Conservation (phyloP, 2,329 filamentous ascomycete genomes). For the Pseudopyricularia cyperi region DNA sequence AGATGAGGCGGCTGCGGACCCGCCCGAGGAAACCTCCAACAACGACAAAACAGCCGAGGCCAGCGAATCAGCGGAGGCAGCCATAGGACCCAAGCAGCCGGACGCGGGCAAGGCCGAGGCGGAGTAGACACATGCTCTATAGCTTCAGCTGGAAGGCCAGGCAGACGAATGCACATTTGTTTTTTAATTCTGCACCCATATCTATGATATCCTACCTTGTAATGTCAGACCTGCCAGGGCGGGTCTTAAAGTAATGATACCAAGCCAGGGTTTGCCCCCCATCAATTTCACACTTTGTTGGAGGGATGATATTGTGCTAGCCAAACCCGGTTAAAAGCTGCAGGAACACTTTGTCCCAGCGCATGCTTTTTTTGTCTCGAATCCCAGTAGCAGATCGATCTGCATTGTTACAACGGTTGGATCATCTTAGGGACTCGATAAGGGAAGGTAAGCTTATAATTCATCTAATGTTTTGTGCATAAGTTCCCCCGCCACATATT, state of each 20-base stretch:
- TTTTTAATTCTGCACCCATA: background rate
- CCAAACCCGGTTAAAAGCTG: no score
- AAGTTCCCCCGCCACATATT: no score
- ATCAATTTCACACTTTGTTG: no score
- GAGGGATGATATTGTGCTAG: no score
- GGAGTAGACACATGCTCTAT: background rate
- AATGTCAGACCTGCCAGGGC: background rate
- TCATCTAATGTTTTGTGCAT: no score
- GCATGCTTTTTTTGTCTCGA: no score
- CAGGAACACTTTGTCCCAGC: no score
- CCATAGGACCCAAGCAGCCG: background rate
- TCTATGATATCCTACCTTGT: background rate
- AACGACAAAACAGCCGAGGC: conserved; percentile 3
- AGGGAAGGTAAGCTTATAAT: no score
- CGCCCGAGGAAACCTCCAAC: background rate
- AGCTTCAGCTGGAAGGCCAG: background rate
- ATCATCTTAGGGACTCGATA: no score
- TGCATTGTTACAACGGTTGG: no score
- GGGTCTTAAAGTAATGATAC: background rate
- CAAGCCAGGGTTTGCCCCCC: background rate
- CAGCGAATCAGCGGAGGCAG: conserved; percentile 2
- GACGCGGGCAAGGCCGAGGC: conserved; percentile 6
- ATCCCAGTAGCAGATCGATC: no score
- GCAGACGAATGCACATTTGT: background rate
- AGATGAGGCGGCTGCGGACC: conserved; percentile 5